Conservation (phyloP, 345 rosid species). For the Gynandropsis gynandra region DNA sequence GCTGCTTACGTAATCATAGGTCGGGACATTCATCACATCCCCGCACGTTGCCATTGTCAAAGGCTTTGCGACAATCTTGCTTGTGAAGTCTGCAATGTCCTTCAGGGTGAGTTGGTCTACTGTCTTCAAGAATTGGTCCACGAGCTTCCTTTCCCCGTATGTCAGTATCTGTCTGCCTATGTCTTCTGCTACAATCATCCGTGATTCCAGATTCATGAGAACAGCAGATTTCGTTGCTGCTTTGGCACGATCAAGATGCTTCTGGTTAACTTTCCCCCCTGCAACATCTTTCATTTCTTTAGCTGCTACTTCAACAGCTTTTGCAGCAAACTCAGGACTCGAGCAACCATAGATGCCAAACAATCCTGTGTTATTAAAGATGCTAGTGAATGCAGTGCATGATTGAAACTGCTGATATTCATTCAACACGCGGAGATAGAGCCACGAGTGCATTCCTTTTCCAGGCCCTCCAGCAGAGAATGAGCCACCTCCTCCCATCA, state of each 20-base stretch:
- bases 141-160: constrained; percentile 78
- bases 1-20: constrained; percentile 54
- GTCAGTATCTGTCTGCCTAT: constrained; percentile 69
- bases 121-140: constrained; percentile 58
- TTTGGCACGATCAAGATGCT: constrained; percentile 51
- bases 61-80: constrained; percentile 62
- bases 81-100: constrained; percentile 46
- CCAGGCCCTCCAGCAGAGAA: constrained; percentile 99
- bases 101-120: constrained; percentile 53
- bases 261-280: constrained; percentile 42
- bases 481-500: no score
- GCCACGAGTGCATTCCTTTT: constrained; percentile 90
- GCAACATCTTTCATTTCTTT: constrained; percentile 48
- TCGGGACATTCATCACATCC: constrained; percentile 62
- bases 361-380: constrained; percentile 55
- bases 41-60: constrained; percentile 84
- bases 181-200: constrained; percentile 62
- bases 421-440: constrained; percentile 55
- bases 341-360: constrained; percentile 75
- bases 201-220: constrained; percentile 66
- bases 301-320: constrained; percentile 52
- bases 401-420: no score
- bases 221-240: constrained; percentile 69
- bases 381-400: constrained; percentile 69
- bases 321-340: constrained; percentile 45